A percentile compares a stretch with the other conserved stretches of the same genome.
These are phyloP conservation scores for Fusarium oxysporum DNA, from an alignment of 2,329 filamentous ascomycete species.

Conservation along the genomic window DNA sequence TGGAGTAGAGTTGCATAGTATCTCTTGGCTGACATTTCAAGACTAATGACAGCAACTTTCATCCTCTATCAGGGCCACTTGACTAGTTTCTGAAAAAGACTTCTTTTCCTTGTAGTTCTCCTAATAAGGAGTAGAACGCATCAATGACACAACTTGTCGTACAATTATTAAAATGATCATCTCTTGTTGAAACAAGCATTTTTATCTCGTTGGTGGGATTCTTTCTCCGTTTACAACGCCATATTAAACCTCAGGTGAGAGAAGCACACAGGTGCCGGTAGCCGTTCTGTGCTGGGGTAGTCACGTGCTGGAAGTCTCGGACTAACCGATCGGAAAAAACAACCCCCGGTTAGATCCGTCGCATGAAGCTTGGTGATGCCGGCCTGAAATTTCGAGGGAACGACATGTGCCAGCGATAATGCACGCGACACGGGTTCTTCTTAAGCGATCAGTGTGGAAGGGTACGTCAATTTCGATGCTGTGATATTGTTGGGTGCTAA, in stretches of 20 bases:
- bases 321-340: conserved; percentile 39
- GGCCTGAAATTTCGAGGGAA: conserved; percentile 39
- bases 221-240: conserved; percentile 22
- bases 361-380: conserved; percentile 35
- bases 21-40: not conserved
- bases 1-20: not conserved
- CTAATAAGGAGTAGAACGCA: not conserved
- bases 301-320: conserved; percentile 23
- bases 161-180: conserved; percentile 1
- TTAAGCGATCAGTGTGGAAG: conserved; percentile 89
- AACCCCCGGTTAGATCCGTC: conserved; percentile 9
- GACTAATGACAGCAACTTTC: not conserved
- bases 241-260: conserved; percentile 17
- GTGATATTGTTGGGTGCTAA: conserved; percentile 32
- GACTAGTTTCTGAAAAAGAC: not conserved
- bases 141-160: conserved; percentile 7
- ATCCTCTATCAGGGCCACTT: not conserved
- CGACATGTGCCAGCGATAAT: conserved; percentile 59
- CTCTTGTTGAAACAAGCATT: conserved; percentile 23
- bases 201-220: conserved; percentile 34
- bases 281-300: not conserved
- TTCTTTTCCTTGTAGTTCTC: not conserved
- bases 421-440: conserved; percentile 74
- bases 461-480: conserved; percentile 61
- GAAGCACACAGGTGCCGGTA: conserved; percentile 20